phyloP scores from a whole-genome alignment of 148 eudicot genomes.

The Nyssa sinensis region DNA sequence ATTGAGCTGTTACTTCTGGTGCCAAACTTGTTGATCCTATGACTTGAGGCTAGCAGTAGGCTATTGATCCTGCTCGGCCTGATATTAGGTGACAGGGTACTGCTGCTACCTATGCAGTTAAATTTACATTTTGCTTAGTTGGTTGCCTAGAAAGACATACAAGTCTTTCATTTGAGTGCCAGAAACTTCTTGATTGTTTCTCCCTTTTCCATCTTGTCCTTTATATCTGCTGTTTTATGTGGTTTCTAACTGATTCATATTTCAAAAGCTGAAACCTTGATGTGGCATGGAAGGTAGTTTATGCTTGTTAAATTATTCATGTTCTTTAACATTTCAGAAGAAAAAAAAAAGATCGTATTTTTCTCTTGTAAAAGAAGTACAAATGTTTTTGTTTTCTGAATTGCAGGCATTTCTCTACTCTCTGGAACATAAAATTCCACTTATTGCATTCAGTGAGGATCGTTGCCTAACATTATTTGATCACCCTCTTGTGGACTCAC shows the following conservation, averaged over 20 bases:
- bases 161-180: background rate
- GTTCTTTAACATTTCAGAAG: no score
- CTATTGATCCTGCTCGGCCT: slow-evolving; percentile 5
- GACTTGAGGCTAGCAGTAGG: background rate
- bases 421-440: slow-evolving; percentile 63
- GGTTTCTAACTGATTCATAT: background rate
- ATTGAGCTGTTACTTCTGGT: background rate
- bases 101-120: background rate
- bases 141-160: background rate
- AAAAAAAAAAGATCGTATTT: no score
- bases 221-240: slow-evolving; percentile 3
- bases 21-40: background rate
- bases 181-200: background rate
- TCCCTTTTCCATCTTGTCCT: background rate
- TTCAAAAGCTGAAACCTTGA: slow-evolving; percentile 5
- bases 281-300: background rate
- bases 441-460: slow-evolving; percentile 76
- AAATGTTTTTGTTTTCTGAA: slow-evolving; percentile 2
- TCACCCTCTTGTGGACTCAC: slow-evolving; percentile 76
- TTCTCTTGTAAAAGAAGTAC: background rate
- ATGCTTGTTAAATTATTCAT: background rate
- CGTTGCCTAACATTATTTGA: slow-evolving; percentile 85
- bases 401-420: slow-evolving; percentile 80
- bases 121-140: background rate
- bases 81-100: slow-evolving; percentile 1